Evolutionary conservation across 176 grass and related monocot species (phyloP), one percentile per base, ranked within the genome.

Genomic region (Aegilops longissima): DNA sequence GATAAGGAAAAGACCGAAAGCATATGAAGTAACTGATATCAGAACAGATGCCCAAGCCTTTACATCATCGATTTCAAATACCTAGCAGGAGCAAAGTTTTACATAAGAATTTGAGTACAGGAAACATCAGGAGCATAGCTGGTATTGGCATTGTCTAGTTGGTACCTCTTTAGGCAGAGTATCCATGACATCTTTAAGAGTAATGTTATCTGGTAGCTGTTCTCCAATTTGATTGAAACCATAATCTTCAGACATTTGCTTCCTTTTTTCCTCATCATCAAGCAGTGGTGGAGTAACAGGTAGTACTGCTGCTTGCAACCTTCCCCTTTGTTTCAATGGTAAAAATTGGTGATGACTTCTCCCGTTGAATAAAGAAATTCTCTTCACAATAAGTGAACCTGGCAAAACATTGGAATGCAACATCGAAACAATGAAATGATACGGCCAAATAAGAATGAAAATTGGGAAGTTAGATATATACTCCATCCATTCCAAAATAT

Each of bases 1-100:
- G 75, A 96, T 92, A 24, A 96, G 81, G 73, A 96, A 87, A 79
- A 98, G 85, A 70, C 96, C 96, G 64, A 98, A 58, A 63, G 90
- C 92, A 87, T 94, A 98, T 54, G 93, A 94, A 91, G 84, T 88
- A 33, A 87, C 86, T 42, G 96, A 98, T 91, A 96, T 89, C 81
- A 98, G 86, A 88, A 98, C 90, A 67, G 96, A 93, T 62, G 81
- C 92, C 93, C 92, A 98, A 27, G 96, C 90, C 78, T 98, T 98
- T 33, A 82, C 11, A 42, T 96, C 88, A 6, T 98, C 77, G 17
- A 94, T 96, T 90, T 96, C 93, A 94, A 98, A 98, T 72, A 98
- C 92, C 93, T 98, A 83, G 82, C 12, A 75, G 16, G 58, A 89
- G 51, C 25, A 13, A 89, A 89, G 30, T 42, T 77, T 34, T 31